Conservation (phyloP, 2,329 filamentous ascomycete genomes). For the Ceratocystis smalleyi region DNA sequence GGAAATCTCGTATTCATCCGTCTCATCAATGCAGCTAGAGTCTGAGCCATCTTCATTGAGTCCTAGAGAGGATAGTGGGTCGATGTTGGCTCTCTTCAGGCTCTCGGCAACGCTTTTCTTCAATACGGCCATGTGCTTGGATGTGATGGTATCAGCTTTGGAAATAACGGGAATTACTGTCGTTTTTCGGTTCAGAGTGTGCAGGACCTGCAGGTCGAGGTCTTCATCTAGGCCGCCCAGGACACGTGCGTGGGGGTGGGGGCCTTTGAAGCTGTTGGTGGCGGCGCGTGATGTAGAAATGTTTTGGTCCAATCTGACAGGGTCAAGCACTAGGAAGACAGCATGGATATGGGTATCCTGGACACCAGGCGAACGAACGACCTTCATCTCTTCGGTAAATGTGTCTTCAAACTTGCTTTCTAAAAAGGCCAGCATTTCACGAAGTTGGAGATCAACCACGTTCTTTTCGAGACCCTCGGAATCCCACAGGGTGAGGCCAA, state of each 20-base stretch:
- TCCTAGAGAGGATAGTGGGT: slow-evolving; percentile 74
- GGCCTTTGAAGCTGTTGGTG: slow-evolving; percentile 27
- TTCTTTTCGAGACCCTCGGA: slow-evolving; percentile 90
- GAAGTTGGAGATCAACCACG: slow-evolving; percentile 82
- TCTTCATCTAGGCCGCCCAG: slow-evolving; percentile 68
- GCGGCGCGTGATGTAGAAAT: slow-evolving; percentile 50
- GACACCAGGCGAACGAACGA: slow-evolving; percentile 77
- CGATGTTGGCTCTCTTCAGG: slow-evolving; percentile 69
- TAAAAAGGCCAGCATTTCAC: slow-evolving; percentile 79
- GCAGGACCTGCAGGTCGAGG: slow-evolving; percentile 78
- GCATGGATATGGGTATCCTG: slow-evolving; percentile 97
- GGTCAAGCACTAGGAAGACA: slow-evolving; percentile 83
- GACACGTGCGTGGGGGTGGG: slow-evolving; percentile 25
- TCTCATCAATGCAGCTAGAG: slow-evolving; percentile 39
- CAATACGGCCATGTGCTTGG: slow-evolving; percentile 78
- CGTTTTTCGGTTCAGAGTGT: slow-evolving; percentile 78
- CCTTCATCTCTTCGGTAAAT: slow-evolving; percentile 93
- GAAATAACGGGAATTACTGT: slow-evolving; percentile 90
- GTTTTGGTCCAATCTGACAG: slow-evolving; percentile 68
- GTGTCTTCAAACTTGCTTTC: slow-evolving; percentile 99
- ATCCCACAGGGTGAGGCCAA: slow-evolving; percentile 92
- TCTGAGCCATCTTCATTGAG: slow-evolving; percentile 58
- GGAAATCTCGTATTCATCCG: slow-evolving; percentile 30
- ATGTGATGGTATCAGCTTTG: slow-evolving; percentile 94
- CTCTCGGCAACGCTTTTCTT: slow-evolving; percentile 85